Conservation (phyloP, 176 grass and related monocot genomes). For the Aegilops sharonensis region DNA sequence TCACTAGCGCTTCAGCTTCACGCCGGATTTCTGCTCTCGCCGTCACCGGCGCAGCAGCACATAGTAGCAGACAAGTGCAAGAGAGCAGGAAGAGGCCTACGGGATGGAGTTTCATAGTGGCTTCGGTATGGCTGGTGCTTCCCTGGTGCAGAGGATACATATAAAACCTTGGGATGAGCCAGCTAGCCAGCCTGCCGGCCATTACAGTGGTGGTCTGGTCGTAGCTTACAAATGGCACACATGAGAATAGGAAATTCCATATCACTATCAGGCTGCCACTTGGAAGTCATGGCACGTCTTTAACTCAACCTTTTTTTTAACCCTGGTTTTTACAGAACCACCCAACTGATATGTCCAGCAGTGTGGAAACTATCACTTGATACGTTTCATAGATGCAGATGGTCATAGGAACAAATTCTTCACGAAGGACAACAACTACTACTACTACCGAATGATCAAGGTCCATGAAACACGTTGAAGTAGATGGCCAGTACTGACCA, state of each 20-base stretch:
- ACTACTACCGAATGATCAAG: too few relatives aligned
- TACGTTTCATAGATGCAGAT: too few relatives aligned
- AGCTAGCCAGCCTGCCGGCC: neutral
- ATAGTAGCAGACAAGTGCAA: neutral
- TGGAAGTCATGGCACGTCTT: neutral
- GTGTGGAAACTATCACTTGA: too few relatives aligned
- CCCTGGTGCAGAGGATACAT: neutral
- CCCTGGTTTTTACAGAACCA: too few relatives aligned
- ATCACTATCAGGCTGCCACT: neutral
- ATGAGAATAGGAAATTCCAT: neutral
- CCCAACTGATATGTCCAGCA: neutral
- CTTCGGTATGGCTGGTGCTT: neutral
- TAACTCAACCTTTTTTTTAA: too few relatives aligned
- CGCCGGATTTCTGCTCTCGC: neutral
- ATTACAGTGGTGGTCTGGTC: neutral
- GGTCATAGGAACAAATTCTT: too few relatives aligned
- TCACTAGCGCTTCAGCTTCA: neutral
- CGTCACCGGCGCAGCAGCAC: neutral
- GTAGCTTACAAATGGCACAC: neutral
- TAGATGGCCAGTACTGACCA: too few relatives aligned
- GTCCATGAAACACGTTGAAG: too few relatives aligned
- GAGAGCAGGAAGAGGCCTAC: neutral
- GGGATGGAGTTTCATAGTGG: neutral
- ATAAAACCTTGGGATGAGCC: neutral
- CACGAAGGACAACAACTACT: too few relatives aligned